Percentiles rank a stretch among this genome's conserved stretches.
These are phyloP conservation scores for Fusarium phyllophilum DNA, from an alignment of 2,329 filamentous ascomycete genomes.

Conservation along the genomic window DNA sequence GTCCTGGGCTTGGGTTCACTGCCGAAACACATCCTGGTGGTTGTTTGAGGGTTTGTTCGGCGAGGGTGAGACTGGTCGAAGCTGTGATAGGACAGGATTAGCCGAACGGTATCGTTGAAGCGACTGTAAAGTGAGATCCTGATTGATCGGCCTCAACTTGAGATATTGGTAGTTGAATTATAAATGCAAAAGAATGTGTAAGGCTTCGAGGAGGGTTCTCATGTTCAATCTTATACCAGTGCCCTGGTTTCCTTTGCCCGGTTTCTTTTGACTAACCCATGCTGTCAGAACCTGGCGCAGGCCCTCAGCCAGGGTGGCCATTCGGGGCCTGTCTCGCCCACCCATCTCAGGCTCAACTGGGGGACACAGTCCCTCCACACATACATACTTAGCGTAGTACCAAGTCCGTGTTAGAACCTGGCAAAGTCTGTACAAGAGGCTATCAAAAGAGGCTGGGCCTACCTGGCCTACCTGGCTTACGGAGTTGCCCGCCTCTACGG, in stretches of 20 bases:
- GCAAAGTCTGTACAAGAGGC: not conserved
- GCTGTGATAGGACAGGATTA: not conserved
- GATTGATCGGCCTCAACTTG: not conserved
- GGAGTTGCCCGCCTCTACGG: conserved; percentile 1
- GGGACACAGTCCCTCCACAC: conserved; percentile 20
- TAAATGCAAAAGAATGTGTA: conserved; percentile 2
- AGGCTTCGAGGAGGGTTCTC: conserved; percentile 21
- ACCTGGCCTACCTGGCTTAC: not conserved
- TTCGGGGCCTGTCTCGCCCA: conserved; percentile 30
- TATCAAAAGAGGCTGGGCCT: conserved; percentile 15
- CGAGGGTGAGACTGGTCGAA: not conserved
- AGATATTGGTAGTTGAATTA: conserved; percentile 2
- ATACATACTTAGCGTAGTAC: conserved; percentile 9
- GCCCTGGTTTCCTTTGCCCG: conserved; percentile 40
- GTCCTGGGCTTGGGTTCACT: conserved; percentile 54
- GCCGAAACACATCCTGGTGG: conserved; percentile 62
- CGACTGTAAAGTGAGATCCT: not conserved
- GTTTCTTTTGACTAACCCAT: conserved; percentile 43
- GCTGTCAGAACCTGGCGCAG: conserved; percentile 33
- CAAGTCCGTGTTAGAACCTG: not conserved
- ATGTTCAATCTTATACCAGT: conserved; percentile 41
- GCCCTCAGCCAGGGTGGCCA: conserved; percentile 34
- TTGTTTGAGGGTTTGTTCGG: conserved; percentile 10
- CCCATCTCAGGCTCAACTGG: conserved; percentile 30
- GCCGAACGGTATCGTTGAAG: not conserved